These are phyloP conservation scores for Gentiana macrophylla DNA, from an alignment of 257 asterid genomes.

Conservation along the genomic window DNA sequence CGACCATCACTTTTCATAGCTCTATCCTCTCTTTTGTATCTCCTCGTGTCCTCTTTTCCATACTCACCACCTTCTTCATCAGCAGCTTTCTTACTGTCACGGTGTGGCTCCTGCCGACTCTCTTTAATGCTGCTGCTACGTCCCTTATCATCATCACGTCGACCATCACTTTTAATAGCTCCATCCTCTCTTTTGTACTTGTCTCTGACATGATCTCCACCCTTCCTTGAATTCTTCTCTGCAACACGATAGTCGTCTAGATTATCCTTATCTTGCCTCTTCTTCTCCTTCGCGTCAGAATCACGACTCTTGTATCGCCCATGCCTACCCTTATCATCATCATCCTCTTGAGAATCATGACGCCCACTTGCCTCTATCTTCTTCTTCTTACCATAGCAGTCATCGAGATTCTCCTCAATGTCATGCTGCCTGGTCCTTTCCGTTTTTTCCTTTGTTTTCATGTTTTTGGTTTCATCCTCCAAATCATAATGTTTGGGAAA, in stretches of 20 bases:
- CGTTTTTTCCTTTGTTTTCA: constrained; percentile 14
- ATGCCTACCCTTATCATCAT: constrained; percentile 2
- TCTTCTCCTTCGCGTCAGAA: constrained; percentile 13
- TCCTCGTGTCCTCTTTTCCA: too few relatives aligned
- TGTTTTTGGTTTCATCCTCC: constrained; percentile 6
- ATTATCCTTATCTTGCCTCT: constrained; percentile 12
- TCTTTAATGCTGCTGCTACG: constrained; percentile 15
- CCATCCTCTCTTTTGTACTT: constrained; percentile 16
- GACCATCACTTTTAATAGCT: constrained; percentile 14
- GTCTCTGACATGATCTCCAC: constrained; percentile 22
- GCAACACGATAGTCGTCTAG: background rate
- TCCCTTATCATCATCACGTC: constrained; percentile 13
- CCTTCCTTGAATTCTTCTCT: constrained; percentile 33
- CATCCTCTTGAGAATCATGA: constrained; percentile 21
- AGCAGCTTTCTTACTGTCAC: too few relatives aligned
- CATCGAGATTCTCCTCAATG: constrained; percentile 11
- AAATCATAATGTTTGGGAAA: constrained; percentile 13
- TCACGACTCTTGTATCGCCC: constrained; percentile 20
- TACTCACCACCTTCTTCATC: too few relatives aligned
- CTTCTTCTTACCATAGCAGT: constrained; percentile 14
- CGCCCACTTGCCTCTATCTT: constrained; percentile 9
- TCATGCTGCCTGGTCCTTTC: constrained; percentile 12
- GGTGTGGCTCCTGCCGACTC: too few relatives aligned
- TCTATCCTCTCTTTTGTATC: constrained; percentile 16
- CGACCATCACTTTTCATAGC: constrained; percentile 14